Conservation (phyloP, 179 eudicot species). For the Beta lomatogona region DNA sequence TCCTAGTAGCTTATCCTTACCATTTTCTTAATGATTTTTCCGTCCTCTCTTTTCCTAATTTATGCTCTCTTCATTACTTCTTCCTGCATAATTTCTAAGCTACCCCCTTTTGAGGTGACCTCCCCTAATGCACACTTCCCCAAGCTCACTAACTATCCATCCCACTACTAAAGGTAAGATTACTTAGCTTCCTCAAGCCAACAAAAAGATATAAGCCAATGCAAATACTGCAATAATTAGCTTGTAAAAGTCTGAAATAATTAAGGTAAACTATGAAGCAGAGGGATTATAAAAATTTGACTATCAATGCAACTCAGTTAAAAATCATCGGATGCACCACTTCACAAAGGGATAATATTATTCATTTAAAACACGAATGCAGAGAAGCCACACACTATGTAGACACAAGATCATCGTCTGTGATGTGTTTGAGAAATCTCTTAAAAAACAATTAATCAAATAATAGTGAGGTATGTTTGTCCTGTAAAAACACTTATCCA, state of each 20-base stretch:
- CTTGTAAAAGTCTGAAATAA: background rate
- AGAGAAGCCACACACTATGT: background rate
- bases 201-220: background rate
- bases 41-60: no score
- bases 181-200: no score
- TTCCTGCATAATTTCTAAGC: no score
- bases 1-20: no score
- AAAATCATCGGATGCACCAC: background rate
- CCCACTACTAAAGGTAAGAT: no score
- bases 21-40: no score
- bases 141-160: no score
- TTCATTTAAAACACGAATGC: background rate
- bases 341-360: background rate
- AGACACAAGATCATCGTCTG: background rate
- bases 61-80: no score
- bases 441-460: background rate
- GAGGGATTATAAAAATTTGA: background rate
- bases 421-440: background rate
- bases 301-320: background rate
- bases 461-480: background rate
- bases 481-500: background rate
- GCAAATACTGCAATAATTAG: background rate
- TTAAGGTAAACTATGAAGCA: background rate
- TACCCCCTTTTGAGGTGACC: no score
- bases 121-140: no score